Evolutionary conservation across 176 grass and related monocot species (phyloP).

Genomic region (Juncus inflexus): DNA sequence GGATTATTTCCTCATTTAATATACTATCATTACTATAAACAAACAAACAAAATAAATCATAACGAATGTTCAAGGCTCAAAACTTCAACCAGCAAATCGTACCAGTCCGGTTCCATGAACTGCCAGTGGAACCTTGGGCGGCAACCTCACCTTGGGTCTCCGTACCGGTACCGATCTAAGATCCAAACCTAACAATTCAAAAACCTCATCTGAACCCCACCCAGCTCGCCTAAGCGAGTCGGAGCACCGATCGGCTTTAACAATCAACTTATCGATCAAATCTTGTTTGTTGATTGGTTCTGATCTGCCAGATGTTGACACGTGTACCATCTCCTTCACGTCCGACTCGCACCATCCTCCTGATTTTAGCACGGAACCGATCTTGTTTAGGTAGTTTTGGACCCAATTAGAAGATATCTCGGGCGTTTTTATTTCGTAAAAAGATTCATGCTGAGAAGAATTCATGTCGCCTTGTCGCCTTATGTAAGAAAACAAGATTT

Average conservation of each 20-base stretch:
- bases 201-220: constrained; percentile 68
- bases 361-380: constrained; percentile 33
- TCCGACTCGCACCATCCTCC: constrained; percentile 53
- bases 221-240: constrained; percentile 45
- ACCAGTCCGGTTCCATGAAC: constrained; percentile 18
- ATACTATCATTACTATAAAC: too few species aligned
- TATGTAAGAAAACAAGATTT: too few species aligned
- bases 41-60: background rate
- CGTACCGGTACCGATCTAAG: constrained; percentile 25
- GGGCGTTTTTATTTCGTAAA: background rate
- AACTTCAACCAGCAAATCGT: background rate
- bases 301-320: background rate
- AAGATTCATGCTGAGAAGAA: constrained; percentile 7
- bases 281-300: constrained; percentile 15
- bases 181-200: constrained; percentile 41
- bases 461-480: background rate
- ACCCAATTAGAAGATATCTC: constrained; percentile 40
- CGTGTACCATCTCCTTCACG: constrained; percentile 55
- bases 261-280: constrained; percentile 16
- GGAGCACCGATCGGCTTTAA: constrained; percentile 51
- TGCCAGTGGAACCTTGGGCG: constrained; percentile 51
- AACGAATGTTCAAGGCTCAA: background rate
- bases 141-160: constrained; percentile 39
- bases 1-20: constrained; percentile 3
- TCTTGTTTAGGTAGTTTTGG: constrained; percentile 34